Conservation (phyloP, 345 rosid species). For the Citrus sp. region DNA sequence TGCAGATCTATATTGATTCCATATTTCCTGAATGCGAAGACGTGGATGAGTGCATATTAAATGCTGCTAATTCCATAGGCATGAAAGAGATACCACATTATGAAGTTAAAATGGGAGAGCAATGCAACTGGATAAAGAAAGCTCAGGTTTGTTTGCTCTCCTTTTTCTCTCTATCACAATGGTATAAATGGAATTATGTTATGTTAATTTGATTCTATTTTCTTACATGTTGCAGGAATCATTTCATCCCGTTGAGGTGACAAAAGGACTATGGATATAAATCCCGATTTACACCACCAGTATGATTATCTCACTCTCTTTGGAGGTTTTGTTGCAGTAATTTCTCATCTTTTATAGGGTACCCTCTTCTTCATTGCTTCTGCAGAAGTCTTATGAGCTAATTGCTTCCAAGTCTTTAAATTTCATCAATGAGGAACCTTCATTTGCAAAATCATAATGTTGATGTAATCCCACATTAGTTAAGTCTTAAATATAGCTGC, state of each 20-base stretch:
- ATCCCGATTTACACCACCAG: slow-evolving; percentile 77
- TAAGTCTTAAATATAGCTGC: not conserved
- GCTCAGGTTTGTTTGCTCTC: slow-evolving; percentile 48
- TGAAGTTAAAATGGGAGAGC: slow-evolving; percentile 61
- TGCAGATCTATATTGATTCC: slow-evolving; percentile 64
- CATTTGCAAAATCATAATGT: not conserved
- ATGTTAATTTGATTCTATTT: not conserved
- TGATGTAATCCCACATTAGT: not conserved
- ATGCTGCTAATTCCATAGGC: slow-evolving; percentile 70
- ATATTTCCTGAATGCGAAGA: slow-evolving; percentile 58
- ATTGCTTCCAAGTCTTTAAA: not conserved
- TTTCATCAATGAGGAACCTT: not conserved
- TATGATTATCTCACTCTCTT: slow-evolving; percentile 38
- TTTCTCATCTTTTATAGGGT: not conserved
- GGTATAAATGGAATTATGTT: no score
- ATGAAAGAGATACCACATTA: slow-evolving; percentile 57
- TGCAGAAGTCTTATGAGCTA: not conserved
- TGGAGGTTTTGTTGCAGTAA: not conserved
- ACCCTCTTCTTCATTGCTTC: not conserved
- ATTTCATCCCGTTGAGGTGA: slow-evolving; percentile 66
- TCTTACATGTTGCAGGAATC: slow-evolving; percentile 51
- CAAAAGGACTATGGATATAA: slow-evolving; percentile 82
- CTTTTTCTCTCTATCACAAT: not conserved
- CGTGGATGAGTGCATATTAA: slow-evolving; percentile 53
- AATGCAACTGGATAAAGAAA: slow-evolving; percentile 65